Evolutionary conservation across 2,329 filamentous ascomycete genomes (phyloP).

Genomic region (Colletotrichum theobromicola): DNA sequence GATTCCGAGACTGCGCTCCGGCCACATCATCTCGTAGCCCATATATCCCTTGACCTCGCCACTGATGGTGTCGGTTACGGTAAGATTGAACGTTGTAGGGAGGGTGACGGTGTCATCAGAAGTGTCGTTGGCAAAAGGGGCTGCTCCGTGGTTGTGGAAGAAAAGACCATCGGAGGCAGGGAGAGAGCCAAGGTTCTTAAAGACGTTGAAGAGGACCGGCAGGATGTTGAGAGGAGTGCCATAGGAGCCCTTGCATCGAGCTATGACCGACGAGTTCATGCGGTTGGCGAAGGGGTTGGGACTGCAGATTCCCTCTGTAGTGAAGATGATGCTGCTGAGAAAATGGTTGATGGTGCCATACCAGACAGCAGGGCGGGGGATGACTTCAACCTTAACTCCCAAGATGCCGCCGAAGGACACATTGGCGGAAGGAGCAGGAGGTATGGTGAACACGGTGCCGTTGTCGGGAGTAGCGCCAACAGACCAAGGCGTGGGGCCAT

Average conservation of each 20-base stretch:
- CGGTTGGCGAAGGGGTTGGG: conserved; percentile 10
- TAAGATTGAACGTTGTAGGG: conserved; percentile 9
- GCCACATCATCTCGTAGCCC: conserved; percentile 13
- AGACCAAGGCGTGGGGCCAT: conserved; percentile 18
- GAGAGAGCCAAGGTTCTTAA: conserved; percentile 22
- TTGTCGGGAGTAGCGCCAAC: neutral
- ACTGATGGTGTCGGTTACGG: conserved; percentile 6
- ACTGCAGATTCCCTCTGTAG: conserved; percentile 10
- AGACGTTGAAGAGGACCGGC: conserved; percentile 13
- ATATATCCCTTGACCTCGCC: conserved; percentile 13
- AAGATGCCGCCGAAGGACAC: neutral
- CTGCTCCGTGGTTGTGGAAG: neutral
- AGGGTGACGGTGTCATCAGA: conserved; percentile 16
- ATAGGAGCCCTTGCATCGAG: conserved; percentile 11
- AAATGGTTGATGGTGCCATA: conserved; percentile 11
- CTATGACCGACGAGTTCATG: conserved; percentile 16
- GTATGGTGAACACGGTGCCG: neutral
- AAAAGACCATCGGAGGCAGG: conserved; percentile 5
- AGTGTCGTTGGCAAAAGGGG: conserved; percentile 16
- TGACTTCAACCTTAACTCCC: neutral
- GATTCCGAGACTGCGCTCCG: neutral
- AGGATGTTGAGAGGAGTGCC: conserved; percentile 11
- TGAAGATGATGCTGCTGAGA: conserved; percentile 14
- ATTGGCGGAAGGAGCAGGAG: neutral
- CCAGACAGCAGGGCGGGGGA: conserved; percentile 15